Evolutionary conservation across 306 rosid genomes (phyloP).

Genomic region (Inga oerstediana): DNA sequence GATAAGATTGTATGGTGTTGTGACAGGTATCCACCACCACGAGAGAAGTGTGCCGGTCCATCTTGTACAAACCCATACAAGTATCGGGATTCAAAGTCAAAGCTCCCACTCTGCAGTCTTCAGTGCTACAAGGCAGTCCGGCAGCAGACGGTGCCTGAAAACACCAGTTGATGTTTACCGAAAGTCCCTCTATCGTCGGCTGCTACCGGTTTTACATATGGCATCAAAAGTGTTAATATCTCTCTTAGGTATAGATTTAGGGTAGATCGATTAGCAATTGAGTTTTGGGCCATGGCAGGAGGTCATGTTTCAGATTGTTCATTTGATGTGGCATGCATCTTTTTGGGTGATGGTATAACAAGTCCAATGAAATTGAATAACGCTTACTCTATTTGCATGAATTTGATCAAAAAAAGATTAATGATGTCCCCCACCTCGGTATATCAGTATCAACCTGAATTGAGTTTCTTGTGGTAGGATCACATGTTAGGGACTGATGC

Average conservation of each 20-base stretch:
- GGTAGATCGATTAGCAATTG: constrained; percentile 21
- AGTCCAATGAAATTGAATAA: constrained; percentile 11
- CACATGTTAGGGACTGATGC: not conserved
- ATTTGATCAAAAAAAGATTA: not conserved
- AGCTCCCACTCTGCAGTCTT: constrained; percentile 94
- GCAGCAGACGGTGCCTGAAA: constrained; percentile 41
- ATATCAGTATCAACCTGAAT: not conserved
- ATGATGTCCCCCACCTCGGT: not conserved
- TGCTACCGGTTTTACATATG: constrained; percentile 25
- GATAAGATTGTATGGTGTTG: constrained; percentile 16
- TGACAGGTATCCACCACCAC: constrained; percentile 90
- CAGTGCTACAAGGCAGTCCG: constrained; percentile 81
- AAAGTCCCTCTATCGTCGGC: constrained; percentile 1
- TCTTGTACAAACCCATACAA: constrained; percentile 76
- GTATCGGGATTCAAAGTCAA: constrained; percentile 84
- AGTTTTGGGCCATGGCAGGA: constrained; percentile 32
- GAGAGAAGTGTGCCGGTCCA: constrained; percentile 85
- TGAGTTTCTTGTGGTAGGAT: not conserved
- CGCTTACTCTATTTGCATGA: not conserved
- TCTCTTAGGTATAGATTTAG: constrained; percentile 26
- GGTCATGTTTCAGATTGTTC: constrained; percentile 29
- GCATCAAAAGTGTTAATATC: constrained; percentile 29
- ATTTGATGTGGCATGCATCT: constrained; percentile 24
- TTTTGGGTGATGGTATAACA: constrained; percentile 20
- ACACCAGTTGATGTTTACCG: constrained; percentile 45